Evolutionary conservation across 768 basidiomycete species (phyloP).

Genomic region (Trametes meyenii): DNA sequence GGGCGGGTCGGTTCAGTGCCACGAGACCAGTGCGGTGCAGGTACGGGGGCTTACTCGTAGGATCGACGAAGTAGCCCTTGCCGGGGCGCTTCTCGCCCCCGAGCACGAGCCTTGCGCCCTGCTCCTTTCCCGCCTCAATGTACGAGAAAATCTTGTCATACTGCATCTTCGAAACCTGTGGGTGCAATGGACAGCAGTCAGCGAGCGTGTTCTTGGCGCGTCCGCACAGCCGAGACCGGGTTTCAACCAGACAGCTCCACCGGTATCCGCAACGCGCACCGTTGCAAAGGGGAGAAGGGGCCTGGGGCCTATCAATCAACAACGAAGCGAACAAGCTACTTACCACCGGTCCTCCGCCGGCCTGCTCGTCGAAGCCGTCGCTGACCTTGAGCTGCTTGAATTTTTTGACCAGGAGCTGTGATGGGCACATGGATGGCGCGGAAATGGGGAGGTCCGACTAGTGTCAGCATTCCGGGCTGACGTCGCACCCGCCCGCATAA

Average conservation of each 20-base stretch:
- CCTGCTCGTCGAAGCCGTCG: slow-evolving; percentile 76
- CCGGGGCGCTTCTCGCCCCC: slow-evolving; percentile 80
- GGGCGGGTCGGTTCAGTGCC: slow-evolving; percentile 9
- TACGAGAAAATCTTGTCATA: slow-evolving; percentile 87
- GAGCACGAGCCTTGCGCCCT: slow-evolving; percentile 76
- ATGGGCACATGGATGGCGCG: no score
- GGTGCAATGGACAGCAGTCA: background rate
- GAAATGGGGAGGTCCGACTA: background rate
- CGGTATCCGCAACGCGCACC: background rate
- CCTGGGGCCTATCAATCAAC: no score
- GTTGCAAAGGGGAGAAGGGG: no score
- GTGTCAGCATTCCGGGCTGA: background rate
- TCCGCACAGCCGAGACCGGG: background rate
- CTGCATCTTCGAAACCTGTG: slow-evolving; percentile 78
- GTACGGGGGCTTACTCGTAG: slow-evolving; percentile 66
- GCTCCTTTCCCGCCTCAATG: slow-evolving; percentile 81
- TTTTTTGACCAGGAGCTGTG: slow-evolving; percentile 57
- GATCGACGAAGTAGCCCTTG: slow-evolving; percentile 88
- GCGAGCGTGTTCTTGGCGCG: background rate
- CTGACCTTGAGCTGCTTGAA: slow-evolving; percentile 74
- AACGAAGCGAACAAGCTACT: slow-evolving; percentile 23
- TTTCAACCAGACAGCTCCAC: background rate
- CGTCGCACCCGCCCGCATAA: background rate
- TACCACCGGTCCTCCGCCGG: slow-evolving; percentile 85
- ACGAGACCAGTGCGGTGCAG: background rate